Conservation (phyloP, 164 flowering plant genomes). For the Vitis amurensis region DNA sequence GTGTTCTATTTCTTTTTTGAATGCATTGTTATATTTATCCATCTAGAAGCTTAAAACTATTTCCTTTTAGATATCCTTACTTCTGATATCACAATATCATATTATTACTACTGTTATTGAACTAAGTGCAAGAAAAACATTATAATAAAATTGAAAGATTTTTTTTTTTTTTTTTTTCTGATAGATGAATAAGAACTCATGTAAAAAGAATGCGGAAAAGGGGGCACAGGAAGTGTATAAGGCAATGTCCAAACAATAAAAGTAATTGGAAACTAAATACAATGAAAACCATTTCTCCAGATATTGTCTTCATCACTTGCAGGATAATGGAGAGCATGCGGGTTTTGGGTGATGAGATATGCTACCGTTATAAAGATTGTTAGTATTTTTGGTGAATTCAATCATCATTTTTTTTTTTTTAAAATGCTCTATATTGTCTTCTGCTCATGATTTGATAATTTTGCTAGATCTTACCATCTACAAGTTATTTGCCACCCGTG, state of each 20-base stretch:
- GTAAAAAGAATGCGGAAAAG: too few relatives aligned
- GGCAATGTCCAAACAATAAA: not conserved
- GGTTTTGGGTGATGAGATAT: constrained; percentile 89
- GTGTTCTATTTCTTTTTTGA: not conserved
- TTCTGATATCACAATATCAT: not conserved
- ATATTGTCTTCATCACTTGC: constrained; percentile 15
- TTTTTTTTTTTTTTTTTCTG: too few relatives aligned
- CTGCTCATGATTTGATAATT: constrained; percentile 16
- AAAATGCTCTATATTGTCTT: not conserved
- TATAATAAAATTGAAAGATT: too few relatives aligned
- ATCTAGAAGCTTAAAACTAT: not conserved
- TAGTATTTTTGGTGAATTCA: constrained; percentile 29
- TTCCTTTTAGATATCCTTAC: not conserved
- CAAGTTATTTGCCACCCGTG: constrained; percentile 83
- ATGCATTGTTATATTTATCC: not conserved
- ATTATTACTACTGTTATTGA: not conserved
- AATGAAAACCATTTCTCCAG: not conserved
- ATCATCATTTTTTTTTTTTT: not conserved
- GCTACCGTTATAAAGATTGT: constrained; percentile 92
- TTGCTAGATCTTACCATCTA: constrained; percentile 66
- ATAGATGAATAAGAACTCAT: too few relatives aligned
- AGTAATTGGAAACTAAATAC: not conserved
- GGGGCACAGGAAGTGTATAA: not conserved
- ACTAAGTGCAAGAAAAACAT: too few relatives aligned
- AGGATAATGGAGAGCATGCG: constrained; percentile 93